A percentile compares a stretch with the other conserved stretches of the same genome.
Conservation (phyloP, 2,329 filamentous ascomycete species). For the Trichoderma atrobrunneum region DNA sequence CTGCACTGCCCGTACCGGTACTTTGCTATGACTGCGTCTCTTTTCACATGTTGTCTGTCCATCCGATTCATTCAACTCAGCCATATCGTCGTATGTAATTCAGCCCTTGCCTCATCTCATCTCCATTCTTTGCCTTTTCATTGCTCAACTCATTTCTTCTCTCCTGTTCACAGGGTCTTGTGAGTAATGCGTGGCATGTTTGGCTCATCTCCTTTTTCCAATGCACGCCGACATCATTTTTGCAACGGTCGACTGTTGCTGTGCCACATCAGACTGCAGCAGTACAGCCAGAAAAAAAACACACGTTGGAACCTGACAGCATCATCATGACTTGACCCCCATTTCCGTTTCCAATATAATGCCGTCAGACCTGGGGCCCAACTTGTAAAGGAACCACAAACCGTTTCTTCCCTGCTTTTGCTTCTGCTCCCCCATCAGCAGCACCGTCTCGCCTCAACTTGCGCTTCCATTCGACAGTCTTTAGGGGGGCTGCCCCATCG, state of each 20-base stretch:
- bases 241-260: background rate
- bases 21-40: background rate
- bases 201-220: background rate
- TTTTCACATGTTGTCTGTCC: background rate
- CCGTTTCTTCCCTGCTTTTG: background rate
- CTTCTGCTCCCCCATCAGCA: background rate
- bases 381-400: background rate
- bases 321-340: slow-evolving; percentile 4
- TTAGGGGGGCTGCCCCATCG: background rate
- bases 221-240: background rate
- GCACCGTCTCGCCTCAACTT: background rate
- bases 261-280: background rate
- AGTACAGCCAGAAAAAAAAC: too few relatives aligned
- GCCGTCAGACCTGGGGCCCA: background rate
- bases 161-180: background rate
- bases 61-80: background rate
- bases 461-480: background rate
- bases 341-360: background rate
- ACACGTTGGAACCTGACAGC: background rate
- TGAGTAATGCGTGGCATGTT: background rate
- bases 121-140: background rate
- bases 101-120: background rate
- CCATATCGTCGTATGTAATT: background rate
- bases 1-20: background rate
- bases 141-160: background rate